Percentiles rank a stretch among this genome's conserved stretches.
phyloP scores from a whole-genome alignment of 2,329 filamentous ascomycete species.

The Colletotrichum noveboracense region DNA sequence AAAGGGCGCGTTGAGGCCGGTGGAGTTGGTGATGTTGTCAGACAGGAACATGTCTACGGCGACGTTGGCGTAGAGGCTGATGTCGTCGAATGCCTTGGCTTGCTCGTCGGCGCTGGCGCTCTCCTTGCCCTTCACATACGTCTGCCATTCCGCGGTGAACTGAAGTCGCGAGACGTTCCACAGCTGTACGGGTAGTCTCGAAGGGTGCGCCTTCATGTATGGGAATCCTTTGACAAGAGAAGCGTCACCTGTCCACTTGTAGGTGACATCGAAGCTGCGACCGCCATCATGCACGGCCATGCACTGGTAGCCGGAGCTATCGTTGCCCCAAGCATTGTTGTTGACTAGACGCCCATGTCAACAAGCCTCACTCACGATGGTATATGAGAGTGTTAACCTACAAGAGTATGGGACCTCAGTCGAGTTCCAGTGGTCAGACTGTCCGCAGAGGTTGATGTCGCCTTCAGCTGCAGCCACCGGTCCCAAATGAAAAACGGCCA shows the following conservation, averaged over 20 bases:
- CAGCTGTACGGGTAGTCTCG: constrained; percentile 9
- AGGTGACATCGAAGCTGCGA: constrained; percentile 10
- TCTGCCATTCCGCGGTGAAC: constrained; percentile 14
- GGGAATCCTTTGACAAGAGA: constrained; percentile 19
- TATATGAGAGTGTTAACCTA: background rate
- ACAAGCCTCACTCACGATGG: background rate
- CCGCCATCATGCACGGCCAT: constrained; percentile 12
- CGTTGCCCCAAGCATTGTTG: constrained; percentile 20
- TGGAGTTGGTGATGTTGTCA: constrained; percentile 13
- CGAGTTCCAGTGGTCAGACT: constrained; percentile 20
- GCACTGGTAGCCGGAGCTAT: constrained; percentile 19
- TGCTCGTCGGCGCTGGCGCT: constrained; percentile 1
- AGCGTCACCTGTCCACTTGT: constrained; percentile 18
- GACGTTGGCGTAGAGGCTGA: constrained; percentile 18
- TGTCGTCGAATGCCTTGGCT: constrained; percentile 2
- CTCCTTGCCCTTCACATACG: constrained; percentile 14
- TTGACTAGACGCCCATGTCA: background rate
- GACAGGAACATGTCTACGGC: constrained; percentile 20
- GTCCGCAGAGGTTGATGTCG: constrained; percentile 13
- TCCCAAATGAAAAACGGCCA: constrained; percentile 1
- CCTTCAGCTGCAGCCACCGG: background rate
- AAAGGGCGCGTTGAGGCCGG: constrained; percentile 13
- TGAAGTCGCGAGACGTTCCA: constrained; percentile 18
- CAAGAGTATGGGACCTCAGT: constrained; percentile 19
- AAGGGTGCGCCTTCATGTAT: constrained; percentile 14